Percentiles rank a stretch among this genome's conserved stretches.
These are phyloP conservation scores for Begonia peltatifolia DNA, from an alignment of 306 rosid species.

Conservation along the genomic window DNA sequence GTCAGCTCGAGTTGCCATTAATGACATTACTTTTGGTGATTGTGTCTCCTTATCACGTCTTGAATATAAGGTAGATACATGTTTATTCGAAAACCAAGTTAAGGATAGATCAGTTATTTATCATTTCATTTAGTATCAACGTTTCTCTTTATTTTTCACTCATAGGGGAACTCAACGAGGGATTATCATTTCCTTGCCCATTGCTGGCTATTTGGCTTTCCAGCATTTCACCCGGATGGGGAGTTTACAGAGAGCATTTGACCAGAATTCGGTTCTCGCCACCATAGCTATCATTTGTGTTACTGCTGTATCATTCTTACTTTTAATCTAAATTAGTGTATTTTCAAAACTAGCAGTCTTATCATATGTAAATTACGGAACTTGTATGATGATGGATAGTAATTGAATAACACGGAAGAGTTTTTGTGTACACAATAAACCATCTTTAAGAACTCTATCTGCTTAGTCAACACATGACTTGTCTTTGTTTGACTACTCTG, in stretches of 20 bases:
- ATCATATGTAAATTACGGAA: too few species aligned
- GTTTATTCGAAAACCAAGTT: constrained; percentile 6
- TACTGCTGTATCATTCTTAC: constrained; percentile 35
- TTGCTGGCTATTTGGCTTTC: constrained; percentile 75
- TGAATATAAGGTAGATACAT: constrained; percentile 30
- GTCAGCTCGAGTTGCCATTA: constrained; percentile 85
- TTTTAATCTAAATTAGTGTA: constrained; percentile 31
- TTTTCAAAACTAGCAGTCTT: too few species aligned
- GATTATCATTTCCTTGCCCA: constrained; percentile 42
- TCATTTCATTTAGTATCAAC: constrained; percentile 3
- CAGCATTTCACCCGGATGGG: constrained; percentile 81
- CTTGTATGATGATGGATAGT: too few species aligned
- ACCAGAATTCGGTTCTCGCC: constrained; percentile 77
- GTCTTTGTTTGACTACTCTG: too few species aligned
- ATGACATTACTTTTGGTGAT: constrained; percentile 55
- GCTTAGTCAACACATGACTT: too few species aligned
- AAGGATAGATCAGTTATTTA: not conserved
- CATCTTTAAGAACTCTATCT: too few species aligned
- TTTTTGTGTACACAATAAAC: too few species aligned
- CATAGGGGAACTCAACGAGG: constrained; percentile 76
- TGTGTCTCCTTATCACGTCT: constrained; percentile 61
- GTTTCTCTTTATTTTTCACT: constrained; percentile 12
- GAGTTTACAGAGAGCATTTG: constrained; percentile 56
- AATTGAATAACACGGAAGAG: too few species aligned
- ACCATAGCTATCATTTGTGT: constrained; percentile 45